Evolutionary conservation across 768 basidiomycete genomes (phyloP), one percentile per base, ranked within the genome.

Genomic region (Psilocybe tampanensis): DNA sequence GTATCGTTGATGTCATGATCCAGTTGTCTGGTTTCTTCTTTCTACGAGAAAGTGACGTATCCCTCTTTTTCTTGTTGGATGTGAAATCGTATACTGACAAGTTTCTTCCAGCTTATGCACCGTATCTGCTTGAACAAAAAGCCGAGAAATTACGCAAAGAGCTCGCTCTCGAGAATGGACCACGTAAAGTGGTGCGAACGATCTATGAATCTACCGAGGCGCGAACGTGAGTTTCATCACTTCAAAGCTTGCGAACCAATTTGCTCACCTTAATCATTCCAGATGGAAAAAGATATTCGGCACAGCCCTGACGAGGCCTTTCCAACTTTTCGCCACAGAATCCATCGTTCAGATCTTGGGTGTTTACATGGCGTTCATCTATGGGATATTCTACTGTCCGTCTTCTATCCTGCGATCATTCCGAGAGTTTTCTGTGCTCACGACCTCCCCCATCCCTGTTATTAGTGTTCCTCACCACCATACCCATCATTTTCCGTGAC

Each of bases 341-440:
- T 81, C 85, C 0, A 89, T 92, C 61, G 74, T 89, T 18, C 88
- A 89, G 62, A 66, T 89, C 2, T 70, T 92, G 9, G 85, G 86
- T 0, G 2, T 85, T 0, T 92, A 90, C 59, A 83, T 89, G 80
- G 84, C 87, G 0, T 84, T 89, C 60, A 65, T 88, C 13, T 93
- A 88, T 55, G 90, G 86, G 4, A 64, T 77, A 0, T 70, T 86
- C 36, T 89, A 86, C 55, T 58, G 85, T 85, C 63, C 52, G 83
- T 71, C 26, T 43, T 8, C 6, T 24, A 8, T 29, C 4, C 12
- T 17, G 17, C 49, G 9, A 8, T 15, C 18, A 34, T 8, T 47
- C 34, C 12, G 22, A 22, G 5, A 24, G 45, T 21, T 2, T 23
- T 39, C 7, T 22, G 6, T 26, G 13, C 47, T 48, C 6, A 48